A percentile compares a stretch with the other conserved stretches of the same genome.
Conservation (phyloP, 108 stramenopile genomes). For the Parietichytrium sp. region DNA sequence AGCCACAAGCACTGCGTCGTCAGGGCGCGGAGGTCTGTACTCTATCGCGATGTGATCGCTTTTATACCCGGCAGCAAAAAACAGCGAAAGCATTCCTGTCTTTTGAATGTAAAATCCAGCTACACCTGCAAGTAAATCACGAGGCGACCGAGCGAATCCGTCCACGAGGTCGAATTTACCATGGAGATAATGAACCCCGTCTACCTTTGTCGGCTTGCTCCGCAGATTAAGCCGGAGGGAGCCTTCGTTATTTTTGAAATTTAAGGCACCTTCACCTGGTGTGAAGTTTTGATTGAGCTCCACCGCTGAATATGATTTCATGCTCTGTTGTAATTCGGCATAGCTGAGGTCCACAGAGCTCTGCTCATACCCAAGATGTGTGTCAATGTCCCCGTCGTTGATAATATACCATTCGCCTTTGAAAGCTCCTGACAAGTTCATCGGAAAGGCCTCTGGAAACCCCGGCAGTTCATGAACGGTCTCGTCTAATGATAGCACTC, state of each 20-base stretch:
- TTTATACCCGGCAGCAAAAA: not conserved
- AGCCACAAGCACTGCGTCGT: not conserved
- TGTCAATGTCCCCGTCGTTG: too few relatives aligned
- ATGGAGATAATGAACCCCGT: not conserved
- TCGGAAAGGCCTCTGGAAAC: not conserved
- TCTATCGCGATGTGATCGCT: not conserved
- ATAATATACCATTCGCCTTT: not conserved
- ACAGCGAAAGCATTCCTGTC: not conserved
- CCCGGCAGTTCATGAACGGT: too few relatives aligned
- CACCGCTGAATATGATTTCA: not conserved
- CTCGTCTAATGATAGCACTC: too few relatives aligned
- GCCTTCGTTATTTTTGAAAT: not conserved
- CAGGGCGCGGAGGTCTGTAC: not conserved
- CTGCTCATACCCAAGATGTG: too few relatives aligned
- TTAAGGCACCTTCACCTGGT: not conserved
- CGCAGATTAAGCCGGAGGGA: not conserved
- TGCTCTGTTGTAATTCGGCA: too few relatives aligned
- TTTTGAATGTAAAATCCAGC: constrained; percentile 24
- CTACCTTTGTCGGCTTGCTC: not conserved
- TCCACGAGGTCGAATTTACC: not conserved
- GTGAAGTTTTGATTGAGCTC: not conserved
- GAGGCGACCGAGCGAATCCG: not conserved
- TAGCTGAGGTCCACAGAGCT: too few relatives aligned
- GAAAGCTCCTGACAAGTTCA: not conserved
- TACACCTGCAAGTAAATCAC: not conserved